Evolutionary conservation across 805 yeast genomes (phyloP), one percentile per base, ranked within the genome.

Genomic region (Candida succiphila): DNA sequence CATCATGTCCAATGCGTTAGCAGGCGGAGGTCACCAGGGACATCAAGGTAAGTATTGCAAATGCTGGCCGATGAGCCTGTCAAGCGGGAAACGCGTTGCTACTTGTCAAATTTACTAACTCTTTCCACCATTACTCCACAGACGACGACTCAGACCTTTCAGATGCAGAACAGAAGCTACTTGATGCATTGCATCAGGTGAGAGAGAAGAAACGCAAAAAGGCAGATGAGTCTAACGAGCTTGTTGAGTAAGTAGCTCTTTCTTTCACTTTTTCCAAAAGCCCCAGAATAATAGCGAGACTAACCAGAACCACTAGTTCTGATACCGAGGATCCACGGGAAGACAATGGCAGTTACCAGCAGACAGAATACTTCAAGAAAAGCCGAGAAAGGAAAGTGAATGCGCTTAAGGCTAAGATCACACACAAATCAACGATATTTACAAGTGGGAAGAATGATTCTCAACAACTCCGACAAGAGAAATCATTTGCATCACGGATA

Each of bases 251-350:
- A 4, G 32, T 30, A 29, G n/a, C 15, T 6, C 7, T 4, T 8
- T 5, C 5, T 5, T 5, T 25, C 16, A 4, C 7, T 25, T 15
- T 8, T 8, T 16, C n/a, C n/a, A n/a, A n/a, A n/a, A n/a, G n/a
- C n/a, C n/a, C n/a, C n/a, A n/a, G n/a, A n/a, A n/a, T n/a, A n/a
- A n/a, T n/a, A n/a, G n/a, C n/a, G n/a, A n/a, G n/a, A n/a, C n/a
- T n/a, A n/a, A n/a, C n/a, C n/a, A n/a, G n/a, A n/a, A n/a, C n/a
- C n/a, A n/a, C n/a, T 5, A 37, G 49, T 25, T 50, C 54, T 3
- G 54, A 48, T 28, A 51, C 49, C 25, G 51, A 48, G 22, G 57
- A 52, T 35, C 49, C 52, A 6, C 34, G 57, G 26, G 32, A 34
- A 17, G 8, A 28, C 3, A 25, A 35, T 24, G 43, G 39, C 26